These are phyloP conservation scores for Emmonsia crescens DNA, from an alignment of 2,329 filamentous ascomycete genomes.

Conservation along the genomic window DNA sequence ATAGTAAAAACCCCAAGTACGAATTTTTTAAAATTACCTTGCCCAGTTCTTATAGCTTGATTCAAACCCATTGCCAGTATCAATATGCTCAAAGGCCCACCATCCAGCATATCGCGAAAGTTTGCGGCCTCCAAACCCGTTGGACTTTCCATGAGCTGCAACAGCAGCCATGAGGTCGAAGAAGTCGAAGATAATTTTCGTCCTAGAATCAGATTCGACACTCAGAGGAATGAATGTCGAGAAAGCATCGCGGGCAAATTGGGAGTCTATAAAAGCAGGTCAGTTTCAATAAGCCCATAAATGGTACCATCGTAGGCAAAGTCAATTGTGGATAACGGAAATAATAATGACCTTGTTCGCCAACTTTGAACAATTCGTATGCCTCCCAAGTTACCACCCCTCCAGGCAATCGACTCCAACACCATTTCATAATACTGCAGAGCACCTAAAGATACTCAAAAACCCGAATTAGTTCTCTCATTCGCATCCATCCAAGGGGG, in stretches of 20 bases:
- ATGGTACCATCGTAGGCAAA: background rate
- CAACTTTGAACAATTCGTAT: slow-evolving; percentile 90
- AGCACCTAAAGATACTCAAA: slow-evolving; percentile 53
- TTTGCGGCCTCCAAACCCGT: slow-evolving; percentile 86
- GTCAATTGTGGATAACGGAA: background rate
- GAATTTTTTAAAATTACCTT: slow-evolving; percentile 42
- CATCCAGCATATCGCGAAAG: slow-evolving; percentile 90
- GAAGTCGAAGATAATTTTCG: slow-evolving; percentile 88
- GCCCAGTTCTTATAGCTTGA: slow-evolving; percentile 86
- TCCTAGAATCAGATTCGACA: slow-evolving; percentile 73
- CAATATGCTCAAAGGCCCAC: slow-evolving; percentile 94
- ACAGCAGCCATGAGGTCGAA: slow-evolving; percentile 88
- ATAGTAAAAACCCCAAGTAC: slow-evolving; percentile 3
- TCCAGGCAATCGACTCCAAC: slow-evolving; percentile 83
- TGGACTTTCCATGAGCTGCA: slow-evolving; percentile 84
- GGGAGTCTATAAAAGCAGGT: slow-evolving; percentile 55
- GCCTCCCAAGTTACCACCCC: slow-evolving; percentile 95
- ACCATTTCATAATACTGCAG: slow-evolving; percentile 94
- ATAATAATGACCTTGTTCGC: slow-evolving; percentile 63
- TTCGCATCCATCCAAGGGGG: background rate
- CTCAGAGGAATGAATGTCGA: slow-evolving; percentile 92
- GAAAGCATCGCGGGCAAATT: slow-evolving; percentile 85
- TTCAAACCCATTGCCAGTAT: slow-evolving; percentile 84
- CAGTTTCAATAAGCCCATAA: slow-evolving; percentile 1
- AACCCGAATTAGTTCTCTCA: slow-evolving; percentile 5